Evolutionary conservation across 2,329 filamentous ascomycete species (phyloP).

Genomic region (Cladophialophora bantiana): DNA sequence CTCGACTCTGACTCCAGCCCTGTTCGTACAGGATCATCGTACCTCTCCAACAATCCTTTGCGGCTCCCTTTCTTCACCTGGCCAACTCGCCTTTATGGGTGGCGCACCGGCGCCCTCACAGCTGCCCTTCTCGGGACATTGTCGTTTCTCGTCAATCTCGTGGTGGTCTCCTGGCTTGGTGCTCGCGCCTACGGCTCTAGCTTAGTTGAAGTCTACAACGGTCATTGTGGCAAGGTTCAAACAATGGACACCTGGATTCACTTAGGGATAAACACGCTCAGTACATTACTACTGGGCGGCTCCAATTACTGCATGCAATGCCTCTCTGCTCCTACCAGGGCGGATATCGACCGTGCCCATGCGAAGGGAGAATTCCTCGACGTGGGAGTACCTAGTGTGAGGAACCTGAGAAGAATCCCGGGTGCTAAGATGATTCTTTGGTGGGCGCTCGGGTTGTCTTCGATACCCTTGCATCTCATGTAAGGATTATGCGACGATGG

Average conservation of each 20-base stretch:
- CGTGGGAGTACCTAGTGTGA: slow-evolving; percentile 43
- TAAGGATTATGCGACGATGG: slow-evolving; percentile 9
- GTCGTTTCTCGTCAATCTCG: slow-evolving; percentile 36
- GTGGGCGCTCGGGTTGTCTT: slow-evolving; percentile 38
- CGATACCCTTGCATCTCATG: slow-evolving; percentile 42
- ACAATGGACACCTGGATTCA: slow-evolving; percentile 41
- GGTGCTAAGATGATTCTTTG: slow-evolving; percentile 35
- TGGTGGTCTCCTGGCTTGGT: slow-evolving; percentile 31
- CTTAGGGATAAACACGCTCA: slow-evolving; percentile 47
- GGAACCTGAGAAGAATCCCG: slow-evolving; percentile 40
- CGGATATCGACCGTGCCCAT: slow-evolving; percentile 46
- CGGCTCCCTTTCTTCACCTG: slow-evolving; percentile 2
- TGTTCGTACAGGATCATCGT: slow-evolving; percentile 12
- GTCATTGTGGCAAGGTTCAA: slow-evolving; percentile 30
- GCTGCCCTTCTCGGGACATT: slow-evolving; percentile 29
- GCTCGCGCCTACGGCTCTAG: slow-evolving; percentile 5
- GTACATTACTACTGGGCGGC: slow-evolving; percentile 44
- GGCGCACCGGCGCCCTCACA: slow-evolving; percentile 32
- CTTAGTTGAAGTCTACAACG: slow-evolving; percentile 33
- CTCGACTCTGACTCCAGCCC: slow-evolving; percentile 8
- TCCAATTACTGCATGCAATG: slow-evolving; percentile 50
- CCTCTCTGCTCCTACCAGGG: slow-evolving; percentile 44
- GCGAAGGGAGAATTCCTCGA: slow-evolving; percentile 41
- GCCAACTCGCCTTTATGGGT: slow-evolving; percentile 32
- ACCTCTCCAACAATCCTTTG: slow-evolving; percentile 8